These are phyloP conservation scores for Cutaneotrichosporon arboriforme DNA, from an alignment of 1,284 basidiomycete genomes.

Conservation along the genomic window DNA sequence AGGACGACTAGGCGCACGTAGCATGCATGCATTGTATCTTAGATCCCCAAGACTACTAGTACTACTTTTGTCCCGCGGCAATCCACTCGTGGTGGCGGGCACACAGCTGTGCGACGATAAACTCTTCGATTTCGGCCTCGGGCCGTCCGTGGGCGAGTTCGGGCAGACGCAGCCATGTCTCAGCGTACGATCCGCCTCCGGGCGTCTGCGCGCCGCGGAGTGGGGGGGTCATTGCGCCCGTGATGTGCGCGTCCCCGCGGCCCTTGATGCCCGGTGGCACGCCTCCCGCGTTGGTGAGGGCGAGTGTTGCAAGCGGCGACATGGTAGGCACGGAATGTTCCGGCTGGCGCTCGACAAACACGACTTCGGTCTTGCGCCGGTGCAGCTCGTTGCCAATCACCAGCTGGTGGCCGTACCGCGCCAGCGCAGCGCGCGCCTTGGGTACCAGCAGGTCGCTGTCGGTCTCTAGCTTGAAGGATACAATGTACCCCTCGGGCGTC, in stretches of 20 bases:
- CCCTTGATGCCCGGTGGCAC: slow-evolving; percentile 3
- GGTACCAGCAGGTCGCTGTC: slow-evolving; percentile 77
- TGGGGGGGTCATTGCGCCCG: slow-evolving; percentile 12
- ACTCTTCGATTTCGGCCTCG: slow-evolving; percentile 73
- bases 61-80: not conserved
- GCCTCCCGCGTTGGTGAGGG: not conserved
- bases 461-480: slow-evolving; percentile 99
- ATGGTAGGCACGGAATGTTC: no score
- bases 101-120: slow-evolving; percentile 74
- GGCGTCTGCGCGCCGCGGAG: slow-evolving; percentile 22
- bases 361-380: slow-evolving; percentile 81
- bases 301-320: no score
- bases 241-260: slow-evolving; percentile 5
- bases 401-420: slow-evolving; percentile 92
- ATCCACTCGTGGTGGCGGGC: slow-evolving; percentile 69
- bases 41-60: no score
- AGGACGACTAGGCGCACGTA: slow-evolving; percentile 21
- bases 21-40: slow-evolving; percentile 3
- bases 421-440: slow-evolving; percentile 79
- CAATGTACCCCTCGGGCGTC: slow-evolving; percentile 84
- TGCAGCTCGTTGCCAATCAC: slow-evolving; percentile 95
- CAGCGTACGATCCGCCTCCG: slow-evolving; percentile 48
- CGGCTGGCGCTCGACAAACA: slow-evolving; percentile 60
- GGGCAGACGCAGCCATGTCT: slow-evolving; percentile 70
- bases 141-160: slow-evolving; percentile 40